Percentiles rank a stretch among this genome's conserved stretches.
These are phyloP conservation scores for Haematococcus sp. DNA, from an alignment of 139 green algal species.

Conservation along the genomic window DNA sequence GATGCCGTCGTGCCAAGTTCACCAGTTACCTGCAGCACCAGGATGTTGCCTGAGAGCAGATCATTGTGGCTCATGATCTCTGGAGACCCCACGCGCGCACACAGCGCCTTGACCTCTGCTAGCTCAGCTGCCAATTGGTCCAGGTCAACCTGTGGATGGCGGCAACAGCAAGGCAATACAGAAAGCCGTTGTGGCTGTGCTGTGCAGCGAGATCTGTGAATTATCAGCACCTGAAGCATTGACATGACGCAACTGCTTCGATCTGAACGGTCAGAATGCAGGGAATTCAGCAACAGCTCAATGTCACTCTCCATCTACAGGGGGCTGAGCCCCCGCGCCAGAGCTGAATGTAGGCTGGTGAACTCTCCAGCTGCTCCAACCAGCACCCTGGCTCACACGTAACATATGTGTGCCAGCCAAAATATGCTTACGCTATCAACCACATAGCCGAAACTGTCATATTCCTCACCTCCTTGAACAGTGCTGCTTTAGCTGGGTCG, in stretches of 20 bases:
- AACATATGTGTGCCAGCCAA: neutral
- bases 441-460: too few species aligned
- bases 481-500: constrained; percentile 49
- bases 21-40: constrained; percentile 54
- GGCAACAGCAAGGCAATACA: neutral
- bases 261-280: neutral
- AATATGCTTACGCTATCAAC: too few species aligned
- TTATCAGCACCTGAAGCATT: neutral
- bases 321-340: too few species aligned
- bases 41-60: constrained; percentile 83
- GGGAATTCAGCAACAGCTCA: too few species aligned
- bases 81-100: constrained; percentile 30
- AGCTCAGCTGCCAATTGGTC: constrained; percentile 53
- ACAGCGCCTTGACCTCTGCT: constrained; percentile 39
- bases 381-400: too few species aligned
- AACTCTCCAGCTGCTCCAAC: too few species aligned
- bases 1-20: neutral
- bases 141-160: constrained; percentile 17
- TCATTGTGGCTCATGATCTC: constrained; percentile 91
- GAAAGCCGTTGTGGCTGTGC: neutral
- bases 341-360: too few species aligned
- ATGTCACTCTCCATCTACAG: too few species aligned
- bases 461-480: constrained; percentile 33
- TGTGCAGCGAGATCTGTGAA: neutral
- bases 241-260: neutral